Percentiles rank a stretch among this genome's conserved stretches.
These are phyloP conservation scores for Phlegmacium glaucopus DNA, from an alignment of 768 basidiomycete genomes.

Conservation along the genomic window DNA sequence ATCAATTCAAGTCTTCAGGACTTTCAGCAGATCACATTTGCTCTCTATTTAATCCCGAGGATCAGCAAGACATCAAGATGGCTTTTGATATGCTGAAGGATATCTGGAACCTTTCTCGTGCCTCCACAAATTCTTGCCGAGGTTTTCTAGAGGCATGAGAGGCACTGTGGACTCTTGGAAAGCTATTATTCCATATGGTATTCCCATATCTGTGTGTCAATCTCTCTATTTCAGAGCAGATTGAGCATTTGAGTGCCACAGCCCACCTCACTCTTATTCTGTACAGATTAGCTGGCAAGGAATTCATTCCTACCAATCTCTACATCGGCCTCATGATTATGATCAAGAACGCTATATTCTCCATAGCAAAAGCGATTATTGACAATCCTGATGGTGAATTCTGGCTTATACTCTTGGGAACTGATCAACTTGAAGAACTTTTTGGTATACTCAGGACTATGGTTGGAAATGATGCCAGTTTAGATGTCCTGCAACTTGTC, in stretches of 20 bases:
- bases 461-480: slow-evolving; percentile 29
- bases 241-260: slow-evolving; percentile 21
- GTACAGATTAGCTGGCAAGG: slow-evolving; percentile 10
- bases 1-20: slow-evolving; percentile 13
- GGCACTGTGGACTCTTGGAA: slow-evolving; percentile 15
- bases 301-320: slow-evolving; percentile 24
- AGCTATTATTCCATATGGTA: no score
- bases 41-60: slow-evolving; percentile 17
- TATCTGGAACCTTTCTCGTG: slow-evolving; percentile 16
- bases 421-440: slow-evolving; percentile 30
- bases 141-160: slow-evolving; percentile 7
- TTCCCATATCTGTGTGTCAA: slow-evolving; percentile 23
- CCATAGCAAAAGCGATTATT: slow-evolving; percentile 28
- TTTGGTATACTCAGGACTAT: slow-evolving; percentile 34
- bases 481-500: slow-evolving; percentile 25
- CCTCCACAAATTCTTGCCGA: not conserved
- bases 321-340: slow-evolving; percentile 28
- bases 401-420: slow-evolving; percentile 35
- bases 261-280: slow-evolving; percentile 23
- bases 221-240: slow-evolving; percentile 24
- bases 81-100: slow-evolving; percentile 19
- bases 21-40: slow-evolving; percentile 17
- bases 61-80: slow-evolving; percentile 22
- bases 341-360: slow-evolving; percentile 25
- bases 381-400: slow-evolving; percentile 28